Percentiles rank a stretch among this genome's conserved stretches.
Evolutionary conservation across 306 rosid genomes (phyloP).

Genomic region (Casuarina equisetifolia): DNA sequence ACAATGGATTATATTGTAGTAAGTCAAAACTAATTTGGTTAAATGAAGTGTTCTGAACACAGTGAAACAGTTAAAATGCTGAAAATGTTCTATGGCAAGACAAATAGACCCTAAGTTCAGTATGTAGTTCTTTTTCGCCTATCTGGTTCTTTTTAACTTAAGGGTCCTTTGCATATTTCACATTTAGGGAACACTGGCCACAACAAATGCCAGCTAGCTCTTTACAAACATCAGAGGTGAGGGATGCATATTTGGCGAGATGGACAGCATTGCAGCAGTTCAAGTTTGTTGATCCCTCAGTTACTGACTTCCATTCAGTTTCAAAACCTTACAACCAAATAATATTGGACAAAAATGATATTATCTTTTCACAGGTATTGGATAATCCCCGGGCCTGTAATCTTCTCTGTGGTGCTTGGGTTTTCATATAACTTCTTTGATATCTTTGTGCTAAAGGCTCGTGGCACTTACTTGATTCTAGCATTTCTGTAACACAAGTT

Average conservation of each 20-base stretch:
- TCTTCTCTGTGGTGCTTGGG: not conserved
- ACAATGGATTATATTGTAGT: too few relatives aligned
- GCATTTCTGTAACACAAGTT: not conserved
- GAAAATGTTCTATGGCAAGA: too few relatives aligned
- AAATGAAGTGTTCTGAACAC: too few relatives aligned
- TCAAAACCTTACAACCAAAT: constrained; percentile 38
- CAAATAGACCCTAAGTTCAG: not conserved
- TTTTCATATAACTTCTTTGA: not conserved
- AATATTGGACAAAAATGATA: constrained; percentile 37
- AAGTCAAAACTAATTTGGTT: too few relatives aligned
- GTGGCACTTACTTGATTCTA: not conserved
- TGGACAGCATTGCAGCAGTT: constrained; percentile 49
- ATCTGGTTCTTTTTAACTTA: not conserved
- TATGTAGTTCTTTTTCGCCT: not conserved
- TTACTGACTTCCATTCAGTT: not conserved
- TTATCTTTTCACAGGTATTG: constrained; percentile 50
- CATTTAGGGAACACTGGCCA: constrained; percentile 56
- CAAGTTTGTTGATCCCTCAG: constrained; percentile 58
- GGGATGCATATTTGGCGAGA: constrained; percentile 58
- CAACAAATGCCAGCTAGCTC: constrained; percentile 21
- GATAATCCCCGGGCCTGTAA: not conserved
- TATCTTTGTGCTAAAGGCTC: not conserved
- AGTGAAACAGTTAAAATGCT: too few relatives aligned
- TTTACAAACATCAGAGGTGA: constrained; percentile 35
- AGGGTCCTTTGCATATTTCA: not conserved